Percentiles rank a stretch among this genome's conserved stretches.
These are phyloP conservation scores for Straminergon stramineum DNA, from an alignment of 225 moss, liverwort and hornwort genomes.

Conservation along the genomic window DNA sequence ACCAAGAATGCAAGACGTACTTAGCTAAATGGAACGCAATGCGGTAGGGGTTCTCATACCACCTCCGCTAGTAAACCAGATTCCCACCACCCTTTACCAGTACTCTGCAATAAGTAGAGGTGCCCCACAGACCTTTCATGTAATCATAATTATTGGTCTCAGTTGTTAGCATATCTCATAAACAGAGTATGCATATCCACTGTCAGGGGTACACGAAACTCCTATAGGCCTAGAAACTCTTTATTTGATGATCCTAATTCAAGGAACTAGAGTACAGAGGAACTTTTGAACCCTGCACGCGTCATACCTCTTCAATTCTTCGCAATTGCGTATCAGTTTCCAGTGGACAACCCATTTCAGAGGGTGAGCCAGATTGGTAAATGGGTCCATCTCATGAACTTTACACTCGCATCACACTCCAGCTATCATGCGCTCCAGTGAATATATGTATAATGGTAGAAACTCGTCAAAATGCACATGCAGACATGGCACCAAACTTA, in stretches of 20 bases:
- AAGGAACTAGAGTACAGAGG: conserved; percentile 9
- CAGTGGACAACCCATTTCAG: conserved; percentile 12
- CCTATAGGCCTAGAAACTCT: neutral
- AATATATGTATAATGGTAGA: neutral
- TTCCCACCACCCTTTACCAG: neutral
- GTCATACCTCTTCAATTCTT: neutral
- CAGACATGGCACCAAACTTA: conserved; percentile 6
- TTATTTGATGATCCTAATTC: conserved; percentile 2
- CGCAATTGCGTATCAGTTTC: neutral
- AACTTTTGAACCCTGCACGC: conserved; percentile 2
- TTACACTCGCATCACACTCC: conserved; percentile 2
- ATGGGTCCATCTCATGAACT: neutral
- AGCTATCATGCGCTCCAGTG: neutral
- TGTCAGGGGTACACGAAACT: neutral
- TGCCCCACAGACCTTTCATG: neutral
- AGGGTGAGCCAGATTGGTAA: conserved; percentile 7
- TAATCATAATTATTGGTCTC: neutral
- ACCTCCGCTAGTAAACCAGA: neutral
- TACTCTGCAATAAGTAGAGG: neutral
- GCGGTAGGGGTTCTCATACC: neutral
- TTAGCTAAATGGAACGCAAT: neutral
- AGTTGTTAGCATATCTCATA: neutral
- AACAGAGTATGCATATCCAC: neutral
- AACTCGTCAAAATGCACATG: neutral
- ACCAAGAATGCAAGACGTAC: neutral